Evolutionary conservation across 2,329 filamentous ascomycete species (phyloP).

Genomic region (Thyridium curvatum): DNA sequence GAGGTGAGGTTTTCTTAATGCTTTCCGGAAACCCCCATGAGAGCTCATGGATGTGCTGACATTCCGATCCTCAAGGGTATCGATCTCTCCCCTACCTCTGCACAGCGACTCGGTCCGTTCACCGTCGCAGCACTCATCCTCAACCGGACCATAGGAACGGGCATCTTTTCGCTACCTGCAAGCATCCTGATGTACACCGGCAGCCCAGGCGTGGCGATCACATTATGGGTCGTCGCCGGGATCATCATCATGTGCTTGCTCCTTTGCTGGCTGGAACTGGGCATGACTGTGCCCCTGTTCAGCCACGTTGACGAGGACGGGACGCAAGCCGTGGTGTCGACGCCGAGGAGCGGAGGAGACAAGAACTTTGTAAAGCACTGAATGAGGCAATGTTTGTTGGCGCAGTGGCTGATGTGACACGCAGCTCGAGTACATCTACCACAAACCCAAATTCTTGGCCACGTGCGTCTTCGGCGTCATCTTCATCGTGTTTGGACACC

Average conservation of each 20-base stretch:
- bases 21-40: too few relatives aligned
- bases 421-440: constrained; percentile 29
- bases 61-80: too few relatives aligned
- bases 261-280: constrained; percentile 23
- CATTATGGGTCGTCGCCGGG: constrained; percentile 20
- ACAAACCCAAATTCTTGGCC: constrained; percentile 18
- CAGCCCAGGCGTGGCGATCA: constrained; percentile 11
- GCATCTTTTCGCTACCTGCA: constrained; percentile 11
- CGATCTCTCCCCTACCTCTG: too few relatives aligned
- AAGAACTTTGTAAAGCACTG: constrained; percentile 26
- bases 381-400: background rate
- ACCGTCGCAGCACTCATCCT: constrained; percentile 7
- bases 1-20: background rate
- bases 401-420: background rate
- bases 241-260: constrained; percentile 12
- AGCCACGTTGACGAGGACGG: constrained; percentile 14
- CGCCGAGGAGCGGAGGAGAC: constrained; percentile 29
- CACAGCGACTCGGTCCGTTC: constrained; percentile 5
- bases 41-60: too few relatives aligned
- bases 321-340: constrained; percentile 14
- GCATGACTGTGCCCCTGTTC: constrained; percentile 23
- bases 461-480: constrained; percentile 30
- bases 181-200: constrained; percentile 6
- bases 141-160: constrained; percentile 10
- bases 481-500: constrained; percentile 30